phyloP scores from a whole-genome alignment of 179 eudicot genomes.

The Sideroxylon spinosum region DNA sequence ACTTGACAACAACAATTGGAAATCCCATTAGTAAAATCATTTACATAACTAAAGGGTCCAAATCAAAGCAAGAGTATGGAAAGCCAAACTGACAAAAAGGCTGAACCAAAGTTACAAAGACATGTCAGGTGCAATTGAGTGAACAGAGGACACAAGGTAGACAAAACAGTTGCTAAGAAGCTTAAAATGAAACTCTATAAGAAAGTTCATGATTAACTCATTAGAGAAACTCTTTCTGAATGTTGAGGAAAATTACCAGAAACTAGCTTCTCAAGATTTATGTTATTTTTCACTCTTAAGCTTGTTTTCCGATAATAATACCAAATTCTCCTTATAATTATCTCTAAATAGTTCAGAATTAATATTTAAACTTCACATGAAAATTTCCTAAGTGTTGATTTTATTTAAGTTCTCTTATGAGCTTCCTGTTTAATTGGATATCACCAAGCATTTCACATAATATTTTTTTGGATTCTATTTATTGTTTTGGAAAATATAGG shows the following conservation, averaged over 20 bases:
- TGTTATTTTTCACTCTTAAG: too few species aligned
- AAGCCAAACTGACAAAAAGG: neutral
- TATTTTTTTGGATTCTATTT: neutral
- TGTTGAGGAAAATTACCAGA: neutral
- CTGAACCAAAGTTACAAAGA: neutral
- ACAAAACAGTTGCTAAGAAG: neutral
- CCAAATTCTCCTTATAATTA: neutral
- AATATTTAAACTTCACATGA: slow-evolving; percentile 1
- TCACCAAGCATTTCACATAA: neutral
- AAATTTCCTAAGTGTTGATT: neutral
- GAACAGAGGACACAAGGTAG: neutral
- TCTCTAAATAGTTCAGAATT: neutral
- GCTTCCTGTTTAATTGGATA: neutral
- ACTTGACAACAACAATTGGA: too few species aligned
- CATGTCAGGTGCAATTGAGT: neutral
- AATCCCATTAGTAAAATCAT: too few species aligned
- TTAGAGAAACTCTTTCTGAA: neutral
- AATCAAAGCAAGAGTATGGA: too few species aligned
- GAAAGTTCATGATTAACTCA: neutral
- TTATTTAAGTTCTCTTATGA: neutral
- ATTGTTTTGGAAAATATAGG: neutral
- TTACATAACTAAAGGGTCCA: too few species aligned
- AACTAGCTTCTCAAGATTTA: neutral
- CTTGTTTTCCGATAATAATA: neutral
- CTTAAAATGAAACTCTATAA: neutral